Evolutionary conservation across 306 rosid genomes (phyloP).

Genomic region (Ziziphus jujuba): DNA sequence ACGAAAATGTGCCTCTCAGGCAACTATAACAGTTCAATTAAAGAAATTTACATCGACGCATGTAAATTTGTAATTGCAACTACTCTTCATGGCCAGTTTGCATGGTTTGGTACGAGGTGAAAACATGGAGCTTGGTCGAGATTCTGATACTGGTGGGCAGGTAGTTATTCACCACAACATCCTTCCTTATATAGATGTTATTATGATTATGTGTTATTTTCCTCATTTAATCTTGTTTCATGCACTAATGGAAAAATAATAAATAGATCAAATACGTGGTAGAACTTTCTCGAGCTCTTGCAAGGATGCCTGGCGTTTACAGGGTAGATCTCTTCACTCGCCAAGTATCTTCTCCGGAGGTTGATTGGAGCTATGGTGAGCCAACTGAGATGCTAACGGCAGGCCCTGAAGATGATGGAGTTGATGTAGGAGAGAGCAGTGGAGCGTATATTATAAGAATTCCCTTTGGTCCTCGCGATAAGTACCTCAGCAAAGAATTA

Average conservation of each 20-base stretch:
- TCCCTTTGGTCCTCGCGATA: constrained; percentile 88
- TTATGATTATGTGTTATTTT: not conserved
- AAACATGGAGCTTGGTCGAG: constrained; percentile 96
- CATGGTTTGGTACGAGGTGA: constrained; percentile 85
- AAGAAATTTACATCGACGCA: not conserved
- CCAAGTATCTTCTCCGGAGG: constrained; percentile 74
- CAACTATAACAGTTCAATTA: not conserved
- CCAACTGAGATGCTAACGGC: constrained; percentile 83
- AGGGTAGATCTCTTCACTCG: constrained; percentile 88
- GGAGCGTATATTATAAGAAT: constrained; percentile 86
- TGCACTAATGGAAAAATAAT: constrained; percentile 18
- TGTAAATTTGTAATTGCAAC: not conserved
- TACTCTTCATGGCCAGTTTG: constrained; percentile 49
- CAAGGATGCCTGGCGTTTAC: constrained; percentile 87
- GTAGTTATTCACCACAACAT: constrained; percentile 28
- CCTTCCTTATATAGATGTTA: constrained; percentile 5
- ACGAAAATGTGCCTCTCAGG: not conserved
- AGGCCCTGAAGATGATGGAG: constrained; percentile 53
- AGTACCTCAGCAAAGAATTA: constrained; percentile 72
- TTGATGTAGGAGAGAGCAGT: constrained; percentile 73
- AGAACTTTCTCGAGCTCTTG: constrained; percentile 87
- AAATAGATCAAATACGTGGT: constrained; percentile 86
- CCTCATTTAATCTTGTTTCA: constrained; percentile 3
- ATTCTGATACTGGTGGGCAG: constrained; percentile 99
- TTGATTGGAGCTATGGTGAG: constrained; percentile 95